Conservation (phyloP, 2,329 filamentous ascomycete genomes). For the Pyrenophora graminea region DNA sequence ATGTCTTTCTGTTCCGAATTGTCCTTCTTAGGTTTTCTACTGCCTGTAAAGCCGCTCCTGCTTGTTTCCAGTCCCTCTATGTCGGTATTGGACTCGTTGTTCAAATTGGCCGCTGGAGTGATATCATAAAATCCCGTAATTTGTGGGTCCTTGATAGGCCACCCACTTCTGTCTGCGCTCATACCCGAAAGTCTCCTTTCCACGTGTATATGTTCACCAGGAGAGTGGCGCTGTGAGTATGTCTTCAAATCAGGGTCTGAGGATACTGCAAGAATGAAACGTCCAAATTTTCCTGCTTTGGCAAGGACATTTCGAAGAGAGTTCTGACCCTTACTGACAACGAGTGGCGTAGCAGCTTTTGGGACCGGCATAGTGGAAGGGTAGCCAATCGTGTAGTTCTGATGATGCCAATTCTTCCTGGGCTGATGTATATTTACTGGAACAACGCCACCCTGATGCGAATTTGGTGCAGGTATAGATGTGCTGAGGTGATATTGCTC, state of each 20-base stretch:
- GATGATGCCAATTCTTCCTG: neutral
- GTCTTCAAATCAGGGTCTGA: slow-evolving; percentile 15
- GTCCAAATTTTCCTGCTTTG: slow-evolving; percentile 12
- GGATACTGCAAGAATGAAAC: slow-evolving; percentile 21
- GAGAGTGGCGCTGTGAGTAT: slow-evolving; percentile 9
- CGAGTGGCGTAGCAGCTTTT: neutral
- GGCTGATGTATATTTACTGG: neutral
- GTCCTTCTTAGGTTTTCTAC: neutral
- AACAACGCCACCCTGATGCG: neutral
- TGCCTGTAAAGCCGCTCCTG: too few relatives aligned
- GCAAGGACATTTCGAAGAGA: slow-evolving; percentile 1
- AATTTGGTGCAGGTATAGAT: neutral
- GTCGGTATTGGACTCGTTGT: neutral
- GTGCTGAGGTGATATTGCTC: neutral
- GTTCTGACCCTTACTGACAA: neutral
- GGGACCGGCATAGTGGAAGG: neutral
- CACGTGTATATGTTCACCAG: neutral
- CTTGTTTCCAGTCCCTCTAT: too few relatives aligned
- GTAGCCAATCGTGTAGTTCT: neutral
- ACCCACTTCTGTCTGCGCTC: slow-evolving; percentile 3
- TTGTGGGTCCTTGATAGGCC: neutral
- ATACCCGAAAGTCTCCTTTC: neutral
- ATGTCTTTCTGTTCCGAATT: neutral
- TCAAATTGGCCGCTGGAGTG: neutral
- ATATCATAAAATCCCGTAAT: neutral